Evolutionary conservation across 2,329 filamentous ascomycete genomes (phyloP).

Genomic region (Alternaria sp.): DNA sequence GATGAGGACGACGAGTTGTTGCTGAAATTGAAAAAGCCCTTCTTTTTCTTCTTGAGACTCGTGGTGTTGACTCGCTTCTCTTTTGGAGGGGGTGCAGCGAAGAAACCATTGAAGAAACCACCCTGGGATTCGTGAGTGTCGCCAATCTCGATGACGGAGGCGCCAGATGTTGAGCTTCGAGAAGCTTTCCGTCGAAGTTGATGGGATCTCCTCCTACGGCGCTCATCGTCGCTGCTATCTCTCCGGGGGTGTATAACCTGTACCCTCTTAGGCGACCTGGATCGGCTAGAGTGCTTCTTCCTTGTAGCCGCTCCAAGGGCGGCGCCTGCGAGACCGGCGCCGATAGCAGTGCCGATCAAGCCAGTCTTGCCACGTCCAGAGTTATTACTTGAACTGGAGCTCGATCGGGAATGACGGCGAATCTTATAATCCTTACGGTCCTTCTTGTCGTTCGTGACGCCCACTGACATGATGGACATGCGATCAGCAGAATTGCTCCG

Average conservation of each 20-base stretch:
- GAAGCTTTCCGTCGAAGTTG: conserved; percentile 43
- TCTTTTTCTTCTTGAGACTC: conserved; percentile 51
- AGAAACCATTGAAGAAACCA: conserved; percentile 61
- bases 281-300: conserved; percentile 47
- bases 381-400: conserved; percentile 55
- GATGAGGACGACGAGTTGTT: conserved; percentile 58
- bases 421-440: conserved; percentile 50
- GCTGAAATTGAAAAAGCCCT: conserved; percentile 60
- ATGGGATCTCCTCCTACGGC: conserved; percentile 35
- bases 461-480: conserved; percentile 46
- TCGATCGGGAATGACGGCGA: conserved; percentile 38
- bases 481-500: conserved; percentile 51
- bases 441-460: conserved; percentile 46
- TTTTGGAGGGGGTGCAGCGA: conserved; percentile 63
- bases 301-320: conserved; percentile 45
- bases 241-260: conserved; percentile 39
- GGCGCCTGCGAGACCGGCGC: conserved; percentile 51
- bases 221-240: conserved; percentile 44
- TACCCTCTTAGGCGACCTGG: conserved; percentile 46
- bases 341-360: conserved; percentile 50
- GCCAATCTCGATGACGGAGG: conserved; percentile 73
- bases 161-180: conserved; percentile 54
- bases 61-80: conserved; percentile 38
- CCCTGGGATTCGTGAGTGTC: conserved; percentile 59
- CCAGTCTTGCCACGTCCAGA: conserved; percentile 48